Percentiles rank a stretch among this genome's conserved stretches.
These are phyloP conservation scores for Insectozyma bohioensis DNA, from an alignment of 1,139 yeast genomes.

Conservation along the genomic window DNA sequence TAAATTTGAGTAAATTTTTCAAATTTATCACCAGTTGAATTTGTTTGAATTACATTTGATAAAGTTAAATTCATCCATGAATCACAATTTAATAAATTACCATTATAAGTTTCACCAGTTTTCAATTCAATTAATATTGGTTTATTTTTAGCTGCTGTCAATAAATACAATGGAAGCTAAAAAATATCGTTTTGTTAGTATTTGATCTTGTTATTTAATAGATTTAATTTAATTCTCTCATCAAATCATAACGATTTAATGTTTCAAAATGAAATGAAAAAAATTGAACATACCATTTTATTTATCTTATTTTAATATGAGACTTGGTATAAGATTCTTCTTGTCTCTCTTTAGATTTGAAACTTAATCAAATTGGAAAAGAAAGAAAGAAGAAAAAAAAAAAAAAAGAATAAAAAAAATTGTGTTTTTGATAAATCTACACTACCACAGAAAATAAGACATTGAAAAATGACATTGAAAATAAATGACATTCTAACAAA, in stretches of 20 bases:
- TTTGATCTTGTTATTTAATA: not conserved
- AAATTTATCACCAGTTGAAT: conserved; percentile 66
- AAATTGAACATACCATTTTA: conserved; percentile 4
- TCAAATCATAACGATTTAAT: no score
- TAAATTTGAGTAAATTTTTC: conserved; percentile 74
- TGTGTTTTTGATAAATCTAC: no score
- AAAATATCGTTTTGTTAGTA: conserved; percentile 8
- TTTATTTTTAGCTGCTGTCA: conserved; percentile 89
- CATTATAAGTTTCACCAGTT: conserved; percentile 87
- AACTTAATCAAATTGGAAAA: no score
- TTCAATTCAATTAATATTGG: conserved; percentile 88
- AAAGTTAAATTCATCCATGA: conserved; percentile 95
- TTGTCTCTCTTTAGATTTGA: no score
- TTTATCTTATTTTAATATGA: no score
- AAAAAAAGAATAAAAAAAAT: no score
- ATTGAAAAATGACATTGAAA: no score
- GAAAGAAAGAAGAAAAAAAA: no score
- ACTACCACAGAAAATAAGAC: no score
- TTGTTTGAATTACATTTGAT: conserved; percentile 72
- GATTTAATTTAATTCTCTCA: no score
- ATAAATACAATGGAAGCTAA: conserved; percentile 82
- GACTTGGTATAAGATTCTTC: no score
- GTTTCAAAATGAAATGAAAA: not conserved
- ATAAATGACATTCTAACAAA: no score
- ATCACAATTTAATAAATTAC: conserved; percentile 83